Percentiles rank a stretch among this genome's conserved stretches.
Conservation (phyloP, 163 green algal species). For the Scenedesmus sp. region DNA sequence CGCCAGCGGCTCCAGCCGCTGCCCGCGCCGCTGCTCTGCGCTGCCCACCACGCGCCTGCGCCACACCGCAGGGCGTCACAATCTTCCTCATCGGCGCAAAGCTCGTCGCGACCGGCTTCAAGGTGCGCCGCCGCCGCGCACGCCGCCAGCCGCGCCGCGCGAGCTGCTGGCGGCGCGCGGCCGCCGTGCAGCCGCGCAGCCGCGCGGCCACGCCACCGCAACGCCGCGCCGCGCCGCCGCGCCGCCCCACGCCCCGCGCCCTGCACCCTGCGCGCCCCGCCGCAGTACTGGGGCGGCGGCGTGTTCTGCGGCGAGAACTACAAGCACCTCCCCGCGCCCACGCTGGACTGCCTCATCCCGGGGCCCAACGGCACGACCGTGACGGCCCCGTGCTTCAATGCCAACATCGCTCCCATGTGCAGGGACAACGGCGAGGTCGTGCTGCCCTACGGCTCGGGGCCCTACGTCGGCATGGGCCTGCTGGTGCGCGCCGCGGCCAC, state of each 20-base stretch:
- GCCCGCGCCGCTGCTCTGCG: not conserved
- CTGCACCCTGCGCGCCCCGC: too few relatives aligned
- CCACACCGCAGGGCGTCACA: too few relatives aligned
- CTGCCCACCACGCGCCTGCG: too few relatives aligned
- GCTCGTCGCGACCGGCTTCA: constrained; percentile 69
- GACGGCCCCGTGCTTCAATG: constrained; percentile 48
- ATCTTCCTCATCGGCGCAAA: constrained; percentile 73
- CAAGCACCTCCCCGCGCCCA: constrained; percentile 25
- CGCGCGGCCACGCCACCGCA: too few relatives aligned
- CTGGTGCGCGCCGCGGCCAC: constrained; percentile 37
- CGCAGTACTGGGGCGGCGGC: constrained; percentile 77
- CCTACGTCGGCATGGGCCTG: constrained; percentile 83
- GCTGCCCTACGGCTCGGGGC: constrained; percentile 72
- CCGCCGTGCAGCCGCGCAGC: too few relatives aligned
- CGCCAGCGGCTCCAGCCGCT: not conserved
- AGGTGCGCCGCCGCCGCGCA: constrained; percentile 39
- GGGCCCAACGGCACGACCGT: constrained; percentile 39
- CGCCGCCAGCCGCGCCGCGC: too few relatives aligned
- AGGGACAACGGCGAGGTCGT: constrained; percentile 75
- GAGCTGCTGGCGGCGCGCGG: too few relatives aligned
- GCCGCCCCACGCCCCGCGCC: too few relatives aligned
- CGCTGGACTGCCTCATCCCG: constrained; percentile 34
- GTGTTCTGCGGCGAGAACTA: constrained; percentile 76
- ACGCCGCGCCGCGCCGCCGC: too few relatives aligned
- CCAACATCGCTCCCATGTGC: constrained; percentile 50